These are phyloP conservation scores for Phialophora chinensis DNA, from an alignment of 2,329 filamentous ascomycete species.

Conservation along the genomic window DNA sequence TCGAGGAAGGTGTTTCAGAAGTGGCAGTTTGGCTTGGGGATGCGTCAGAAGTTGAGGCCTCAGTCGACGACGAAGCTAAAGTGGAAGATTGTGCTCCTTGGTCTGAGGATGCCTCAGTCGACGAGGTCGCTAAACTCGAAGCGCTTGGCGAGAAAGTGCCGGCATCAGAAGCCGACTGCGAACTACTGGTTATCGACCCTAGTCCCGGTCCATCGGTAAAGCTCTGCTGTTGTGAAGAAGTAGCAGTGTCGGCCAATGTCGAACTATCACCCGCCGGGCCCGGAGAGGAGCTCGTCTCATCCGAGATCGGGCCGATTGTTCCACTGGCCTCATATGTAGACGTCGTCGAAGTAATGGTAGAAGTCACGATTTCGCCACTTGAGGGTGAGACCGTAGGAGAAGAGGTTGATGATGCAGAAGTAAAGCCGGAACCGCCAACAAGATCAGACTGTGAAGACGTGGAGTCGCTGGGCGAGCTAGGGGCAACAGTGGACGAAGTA, in stretches of 20 bases:
- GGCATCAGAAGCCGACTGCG: background rate
- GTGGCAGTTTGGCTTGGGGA: too few relatives aligned
- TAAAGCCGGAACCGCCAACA: background rate
- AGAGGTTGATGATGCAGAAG: too few relatives aligned
- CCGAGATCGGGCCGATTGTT: background rate
- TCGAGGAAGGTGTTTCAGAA: too few relatives aligned
- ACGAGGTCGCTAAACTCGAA: too few relatives aligned
- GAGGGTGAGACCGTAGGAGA: too few relatives aligned
- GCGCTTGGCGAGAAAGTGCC: too few relatives aligned
- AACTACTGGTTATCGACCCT: background rate
- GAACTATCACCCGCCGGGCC: background rate
- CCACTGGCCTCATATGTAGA: background rate
- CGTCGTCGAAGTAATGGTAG: background rate
- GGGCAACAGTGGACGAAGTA: background rate
- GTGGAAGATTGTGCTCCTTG: too few relatives aligned
- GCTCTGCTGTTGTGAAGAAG: background rate
- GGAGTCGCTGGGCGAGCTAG: background rate
- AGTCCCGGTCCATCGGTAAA: background rate
- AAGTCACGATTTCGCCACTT: too few relatives aligned
- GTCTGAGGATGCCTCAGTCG: too few relatives aligned
- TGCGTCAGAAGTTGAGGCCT: too few relatives aligned
- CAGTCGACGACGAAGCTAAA: too few relatives aligned
- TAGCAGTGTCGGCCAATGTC: background rate
- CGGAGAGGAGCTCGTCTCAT: background rate
- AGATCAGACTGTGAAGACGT: background rate